Evolutionary conservation across 768 basidiomycete species (phyloP).

Genomic region (Lactifluus piperatus): DNA sequence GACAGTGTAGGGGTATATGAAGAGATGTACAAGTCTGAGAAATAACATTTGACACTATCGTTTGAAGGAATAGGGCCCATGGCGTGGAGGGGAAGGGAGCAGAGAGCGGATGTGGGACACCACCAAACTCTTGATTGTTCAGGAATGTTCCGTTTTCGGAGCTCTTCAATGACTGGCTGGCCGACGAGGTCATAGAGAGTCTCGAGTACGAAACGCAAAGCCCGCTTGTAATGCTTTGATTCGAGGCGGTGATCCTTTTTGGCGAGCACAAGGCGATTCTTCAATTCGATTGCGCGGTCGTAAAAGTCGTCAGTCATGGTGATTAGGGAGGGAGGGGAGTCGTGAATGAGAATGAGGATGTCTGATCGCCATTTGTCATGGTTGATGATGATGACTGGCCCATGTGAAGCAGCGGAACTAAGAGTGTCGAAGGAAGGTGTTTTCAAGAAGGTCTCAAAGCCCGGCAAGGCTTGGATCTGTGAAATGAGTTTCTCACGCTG

Average conservation of each 20-base stretch:
- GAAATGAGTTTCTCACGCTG: neutral
- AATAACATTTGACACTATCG: neutral
- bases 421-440: neutral
- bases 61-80: neutral
- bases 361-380: neutral
- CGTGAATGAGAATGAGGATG: neutral
- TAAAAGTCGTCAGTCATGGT: neutral
- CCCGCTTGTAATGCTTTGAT: neutral
- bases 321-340: neutral
- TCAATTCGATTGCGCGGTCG: neutral
- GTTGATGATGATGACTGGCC: too few relatives aligned
- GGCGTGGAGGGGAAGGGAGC: neutral
- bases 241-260: neutral
- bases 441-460: neutral
- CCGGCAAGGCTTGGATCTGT: neutral
- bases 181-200: neutral
- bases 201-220: neutral
- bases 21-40: neutral
- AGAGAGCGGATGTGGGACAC: neutral
- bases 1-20: neutral
- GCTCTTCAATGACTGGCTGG: neutral
- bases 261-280: neutral
- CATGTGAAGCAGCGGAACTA: neutral
- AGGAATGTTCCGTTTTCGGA: neutral
- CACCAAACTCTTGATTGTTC: neutral